phyloP scores from a whole-genome alignment of 306 rosid genomes.

The Casuarina glauca region DNA sequence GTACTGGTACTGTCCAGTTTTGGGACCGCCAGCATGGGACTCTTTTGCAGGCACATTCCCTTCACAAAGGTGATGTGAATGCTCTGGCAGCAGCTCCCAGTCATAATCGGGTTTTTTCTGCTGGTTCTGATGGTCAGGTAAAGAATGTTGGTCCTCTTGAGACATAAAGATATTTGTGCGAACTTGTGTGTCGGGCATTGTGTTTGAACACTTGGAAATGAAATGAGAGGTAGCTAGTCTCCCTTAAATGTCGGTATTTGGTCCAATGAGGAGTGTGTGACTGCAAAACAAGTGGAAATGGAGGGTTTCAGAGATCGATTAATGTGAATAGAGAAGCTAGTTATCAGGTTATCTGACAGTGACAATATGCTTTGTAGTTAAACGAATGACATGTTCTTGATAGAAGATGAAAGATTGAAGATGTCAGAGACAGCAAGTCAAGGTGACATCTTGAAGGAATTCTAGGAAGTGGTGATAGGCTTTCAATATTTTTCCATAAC shows the following conservation, averaged over 20 bases:
- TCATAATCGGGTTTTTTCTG: conserved; percentile 81
- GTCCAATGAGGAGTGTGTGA: background rate
- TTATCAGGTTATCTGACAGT: background rate
- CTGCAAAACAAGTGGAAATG: conserved; percentile 1
- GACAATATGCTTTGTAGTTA: background rate
- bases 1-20: conserved; percentile 95
- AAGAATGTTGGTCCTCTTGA: background rate
- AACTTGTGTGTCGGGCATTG: background rate
- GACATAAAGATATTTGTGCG: background rate
- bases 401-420: background rate
- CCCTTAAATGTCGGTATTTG: background rate
- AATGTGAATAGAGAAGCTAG: background rate
- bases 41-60: conserved; percentile 70
- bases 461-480: background rate
- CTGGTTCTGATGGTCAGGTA: conserved; percentile 99
- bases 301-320: background rate
- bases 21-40: conserved; percentile 90
- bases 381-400: background rate
- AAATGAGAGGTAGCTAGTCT: background rate
- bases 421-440: background rate
- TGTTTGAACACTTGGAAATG: background rate
- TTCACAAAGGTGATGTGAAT: conserved; percentile 85
- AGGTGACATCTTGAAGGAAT: background rate
- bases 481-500: background rate
- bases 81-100: conserved; percentile 85